Conservation (phyloP, 2,329 filamentous ascomycete species). For the Colletotrichum melonis region DNA sequence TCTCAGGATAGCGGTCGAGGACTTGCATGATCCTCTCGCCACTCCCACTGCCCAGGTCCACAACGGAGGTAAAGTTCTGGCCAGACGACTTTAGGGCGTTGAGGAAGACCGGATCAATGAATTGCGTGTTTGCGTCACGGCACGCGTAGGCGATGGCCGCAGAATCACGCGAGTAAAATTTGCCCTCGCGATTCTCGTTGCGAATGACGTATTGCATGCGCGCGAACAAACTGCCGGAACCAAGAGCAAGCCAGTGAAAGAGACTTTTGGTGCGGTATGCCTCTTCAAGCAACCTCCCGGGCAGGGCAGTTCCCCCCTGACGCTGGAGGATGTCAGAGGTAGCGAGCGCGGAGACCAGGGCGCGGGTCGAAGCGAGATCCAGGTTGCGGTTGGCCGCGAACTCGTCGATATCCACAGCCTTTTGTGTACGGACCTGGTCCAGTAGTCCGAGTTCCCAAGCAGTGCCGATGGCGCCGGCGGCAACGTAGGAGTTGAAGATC, state of each 20-base stretch:
- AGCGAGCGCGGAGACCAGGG: too few species aligned
- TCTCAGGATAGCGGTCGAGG: conserved; percentile 20
- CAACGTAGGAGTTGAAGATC: conserved; percentile 31
- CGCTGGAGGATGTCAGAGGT: too few species aligned
- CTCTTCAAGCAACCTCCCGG: too few species aligned
- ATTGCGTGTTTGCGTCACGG: too few species aligned
- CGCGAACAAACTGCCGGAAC: too few species aligned
- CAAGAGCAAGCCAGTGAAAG: too few species aligned
- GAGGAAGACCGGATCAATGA: too few species aligned
- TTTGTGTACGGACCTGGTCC: conserved; percentile 24
- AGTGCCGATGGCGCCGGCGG: conserved; percentile 5
- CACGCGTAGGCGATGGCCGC: conserved; percentile 35
- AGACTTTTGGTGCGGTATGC: too few species aligned
- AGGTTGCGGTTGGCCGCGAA: conserved; percentile 29
- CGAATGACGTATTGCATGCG: conserved; percentile 1
- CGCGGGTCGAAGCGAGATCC: background rate
- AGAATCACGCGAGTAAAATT: conserved; percentile 27
- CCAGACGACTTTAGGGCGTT: conserved; percentile 10
- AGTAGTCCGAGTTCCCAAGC: conserved; percentile 32
- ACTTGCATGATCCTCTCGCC: conserved; percentile 35
- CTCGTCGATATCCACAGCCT: conserved; percentile 36
- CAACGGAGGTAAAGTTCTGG: conserved; percentile 21
- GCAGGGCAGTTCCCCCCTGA: too few species aligned
- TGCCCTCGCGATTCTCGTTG: conserved; percentile 30
- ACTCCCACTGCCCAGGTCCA: conserved; percentile 36